Percentiles rank a stretch among this genome's conserved stretches.
phyloP scores from a whole-genome alignment of 139 green algal species.

The Coelastrella sp. region DNA sequence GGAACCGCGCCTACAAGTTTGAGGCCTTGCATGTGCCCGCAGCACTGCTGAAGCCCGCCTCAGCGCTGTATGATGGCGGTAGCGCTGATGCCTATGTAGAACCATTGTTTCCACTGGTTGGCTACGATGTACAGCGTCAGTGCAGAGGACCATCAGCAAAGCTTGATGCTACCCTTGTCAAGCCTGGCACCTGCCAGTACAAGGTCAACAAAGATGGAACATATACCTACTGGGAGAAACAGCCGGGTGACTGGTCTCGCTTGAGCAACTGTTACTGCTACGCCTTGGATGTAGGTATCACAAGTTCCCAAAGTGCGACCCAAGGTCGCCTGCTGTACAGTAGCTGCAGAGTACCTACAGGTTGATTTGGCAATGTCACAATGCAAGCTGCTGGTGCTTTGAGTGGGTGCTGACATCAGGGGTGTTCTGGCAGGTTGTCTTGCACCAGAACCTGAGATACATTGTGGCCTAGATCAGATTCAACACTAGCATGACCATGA shows the following conservation, averaged over 20 bases:
- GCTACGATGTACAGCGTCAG: conserved; percentile 46
- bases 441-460: too few relatives aligned
- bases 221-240: conserved; percentile 47
- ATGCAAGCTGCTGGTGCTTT: too few relatives aligned
- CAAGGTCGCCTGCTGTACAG: too few relatives aligned
- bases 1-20: conserved; percentile 35
- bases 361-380: too few relatives aligned
- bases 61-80: conserved; percentile 38
- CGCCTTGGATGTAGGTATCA: conserved; percentile 16
- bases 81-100: conserved; percentile 15
- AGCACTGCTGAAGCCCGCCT: conserved; percentile 9
- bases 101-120: conserved; percentile 40
- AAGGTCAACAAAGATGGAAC: conserved; percentile 33
- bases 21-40: conserved; percentile 19
- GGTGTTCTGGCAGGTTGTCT: too few relatives aligned
- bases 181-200: conserved; percentile 45
- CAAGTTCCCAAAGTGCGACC: neutral
- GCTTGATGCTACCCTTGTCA: neutral
- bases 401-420: too few relatives aligned
- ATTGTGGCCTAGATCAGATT: too few relatives aligned
- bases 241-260: conserved; percentile 40
- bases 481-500: too few relatives aligned
- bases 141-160: conserved; percentile 32
- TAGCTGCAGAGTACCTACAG: too few relatives aligned
- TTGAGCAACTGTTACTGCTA: conserved; percentile 53